These are phyloP conservation scores for Phytophthora pseudosyringae DNA, from an alignment of 352 stramenopile species.

Conservation along the genomic window DNA sequence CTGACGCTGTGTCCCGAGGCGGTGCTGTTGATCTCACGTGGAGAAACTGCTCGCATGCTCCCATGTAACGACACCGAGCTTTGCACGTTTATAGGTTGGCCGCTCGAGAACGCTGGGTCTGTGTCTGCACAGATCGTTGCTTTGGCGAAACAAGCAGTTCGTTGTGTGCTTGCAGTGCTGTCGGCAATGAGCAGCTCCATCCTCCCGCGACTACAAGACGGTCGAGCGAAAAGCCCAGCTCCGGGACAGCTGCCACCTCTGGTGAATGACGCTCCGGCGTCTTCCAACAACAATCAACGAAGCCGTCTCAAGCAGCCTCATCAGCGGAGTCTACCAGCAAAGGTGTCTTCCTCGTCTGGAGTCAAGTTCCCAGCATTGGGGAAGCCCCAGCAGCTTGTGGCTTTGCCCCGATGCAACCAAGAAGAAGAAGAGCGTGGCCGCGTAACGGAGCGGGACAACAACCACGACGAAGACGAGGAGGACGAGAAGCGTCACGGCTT, in stretches of 20 bases:
- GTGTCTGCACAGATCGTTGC: not conserved
- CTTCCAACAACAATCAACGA: slow-evolving; percentile 13
- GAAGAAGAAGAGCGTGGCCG: slow-evolving; percentile 38
- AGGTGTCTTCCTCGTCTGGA: slow-evolving; percentile 13
- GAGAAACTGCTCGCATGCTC: slow-evolving; percentile 14
- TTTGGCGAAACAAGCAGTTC: not conserved
- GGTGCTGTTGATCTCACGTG: not conserved
- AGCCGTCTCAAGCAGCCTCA: slow-evolving; percentile 39
- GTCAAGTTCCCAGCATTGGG: slow-evolving; percentile 52
- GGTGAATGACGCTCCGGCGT: slow-evolving; percentile 4
- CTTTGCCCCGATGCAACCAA: slow-evolving; percentile 42
- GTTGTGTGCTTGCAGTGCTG: not conserved
- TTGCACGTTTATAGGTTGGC: not conserved
- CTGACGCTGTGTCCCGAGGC: too few species aligned
- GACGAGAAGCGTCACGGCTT: slow-evolving; percentile 27
- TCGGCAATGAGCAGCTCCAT: slow-evolving; percentile 22
- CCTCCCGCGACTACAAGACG: slow-evolving; percentile 26
- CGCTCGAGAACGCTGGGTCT: not conserved
- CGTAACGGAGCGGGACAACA: slow-evolving; percentile 17
- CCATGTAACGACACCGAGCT: slow-evolving; percentile 11
- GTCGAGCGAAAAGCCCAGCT: slow-evolving; percentile 14
- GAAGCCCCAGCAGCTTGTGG: slow-evolving; percentile 33
- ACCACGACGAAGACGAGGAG: slow-evolving; percentile 32
- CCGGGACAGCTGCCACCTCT: slow-evolving; percentile 29
- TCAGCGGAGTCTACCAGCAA: slow-evolving; percentile 14